Conservation (phyloP, 139 green algal species). For the Coelastrella sp. region DNA sequence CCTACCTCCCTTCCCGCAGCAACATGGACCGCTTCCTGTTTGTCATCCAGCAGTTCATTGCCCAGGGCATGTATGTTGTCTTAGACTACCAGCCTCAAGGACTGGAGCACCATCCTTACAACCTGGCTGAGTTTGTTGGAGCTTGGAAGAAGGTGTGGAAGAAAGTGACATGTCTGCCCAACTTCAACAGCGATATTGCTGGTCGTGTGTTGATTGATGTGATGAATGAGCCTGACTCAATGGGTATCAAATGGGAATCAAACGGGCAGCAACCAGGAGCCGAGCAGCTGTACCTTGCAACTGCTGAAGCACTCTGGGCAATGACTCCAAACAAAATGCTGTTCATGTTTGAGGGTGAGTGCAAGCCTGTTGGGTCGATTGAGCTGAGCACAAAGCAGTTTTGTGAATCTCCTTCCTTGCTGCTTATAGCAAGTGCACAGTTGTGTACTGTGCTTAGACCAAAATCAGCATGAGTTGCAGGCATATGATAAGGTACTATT, state of each 20-base stretch:
- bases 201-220: conserved; percentile 42
- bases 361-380: background rate
- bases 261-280: conserved; percentile 16
- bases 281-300: conserved; percentile 46
- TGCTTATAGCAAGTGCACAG: no score
- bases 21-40: conserved; percentile 40
- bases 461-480: no score
- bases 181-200: conserved; percentile 42
- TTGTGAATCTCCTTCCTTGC: no score
- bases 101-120: conserved; percentile 37
- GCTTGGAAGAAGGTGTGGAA: conserved; percentile 18
- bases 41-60: conserved; percentile 43
- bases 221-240: conserved; percentile 50
- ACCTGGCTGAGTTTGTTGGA: conserved; percentile 31
- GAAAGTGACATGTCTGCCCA: conserved; percentile 39
- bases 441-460: no score
- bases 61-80: conserved; percentile 45
- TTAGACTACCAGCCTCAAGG: conserved; percentile 49
- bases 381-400: no score
- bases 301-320: conserved; percentile 39
- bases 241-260: conserved; percentile 43
- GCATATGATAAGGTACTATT: no score
- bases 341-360: conserved; percentile 51
- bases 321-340: conserved; percentile 28
- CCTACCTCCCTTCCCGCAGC: conserved; percentile 30